Evolutionary conservation across 768 basidiomycete species (phyloP), one percentile per base, ranked within the genome.

Genomic region (Naganishia onofrii): DNA sequence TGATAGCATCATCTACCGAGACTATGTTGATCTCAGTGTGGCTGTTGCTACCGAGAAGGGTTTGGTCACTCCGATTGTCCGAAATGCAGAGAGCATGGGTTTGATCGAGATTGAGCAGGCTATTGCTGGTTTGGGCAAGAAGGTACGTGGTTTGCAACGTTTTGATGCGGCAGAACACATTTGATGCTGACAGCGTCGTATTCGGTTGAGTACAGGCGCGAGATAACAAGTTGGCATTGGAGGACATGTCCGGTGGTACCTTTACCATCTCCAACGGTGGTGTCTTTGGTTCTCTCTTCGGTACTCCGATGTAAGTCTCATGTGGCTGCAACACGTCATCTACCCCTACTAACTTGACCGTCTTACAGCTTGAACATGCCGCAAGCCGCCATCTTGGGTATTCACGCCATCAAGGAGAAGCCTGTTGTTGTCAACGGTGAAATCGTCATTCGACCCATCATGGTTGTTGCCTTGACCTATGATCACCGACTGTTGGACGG

Each of bases 261-360:
- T 97, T 99, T 86, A 98, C 95, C 73, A 97, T 97, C 81, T 98
- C 96, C 48, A 99, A 99, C 78, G 96, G 95, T 54, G 95, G 95
- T 76, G 95, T 99, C 79, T 99, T 99, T 77, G 95, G 95, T 53
- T 95, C 92, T 58, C 84, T 99, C 58, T 96, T 89, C 77, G 95
- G 95, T 48, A 99, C 95, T n/a, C 95, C 95, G 44, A 99, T 99
- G 79, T 80, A 68, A 77, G 79, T 71, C 9, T 15, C 42, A 12
- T 42, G 2, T 10, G 42, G 2, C 42, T 42, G 42, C 15, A 15
- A 10, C 7, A 42, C 2, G 34, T 36, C 34, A 5, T 12, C 34
- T 36, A 36, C 34, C 46, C 4, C 44, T 26, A 12, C 63, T 29
- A 29, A 60, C 38, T 21, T 29, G 23, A 42, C 52, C 42, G 17